These are phyloP conservation scores for Enterospora canceri DNA, from an alignment of 371 early-diverging fungal genomes.

Conservation along the genomic window DNA sequence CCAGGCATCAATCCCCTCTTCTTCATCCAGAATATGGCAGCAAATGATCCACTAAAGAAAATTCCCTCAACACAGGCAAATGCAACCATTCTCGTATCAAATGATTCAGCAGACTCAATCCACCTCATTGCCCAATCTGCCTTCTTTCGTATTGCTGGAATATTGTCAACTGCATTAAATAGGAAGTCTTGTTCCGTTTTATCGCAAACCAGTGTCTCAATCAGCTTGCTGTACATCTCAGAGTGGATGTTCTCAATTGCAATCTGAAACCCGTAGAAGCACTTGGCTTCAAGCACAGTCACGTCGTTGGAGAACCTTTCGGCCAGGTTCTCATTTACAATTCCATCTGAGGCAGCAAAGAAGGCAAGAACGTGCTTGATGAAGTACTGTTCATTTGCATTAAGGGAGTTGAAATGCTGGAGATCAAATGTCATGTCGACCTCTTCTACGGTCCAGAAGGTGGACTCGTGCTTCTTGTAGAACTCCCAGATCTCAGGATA, in stretches of 20 bases:
- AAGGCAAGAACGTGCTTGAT: conserved; percentile 91
- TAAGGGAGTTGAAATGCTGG: conserved; percentile 76
- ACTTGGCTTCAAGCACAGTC: conserved; percentile 87
- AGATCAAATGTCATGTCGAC: conserved; percentile 86
- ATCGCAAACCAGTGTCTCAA: conserved; percentile 93
- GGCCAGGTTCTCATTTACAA: conserved; percentile 93
- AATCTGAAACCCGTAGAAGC: conserved; percentile 98
- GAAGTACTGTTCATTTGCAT: conserved; percentile 79
- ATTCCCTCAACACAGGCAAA: conserved; percentile 99
- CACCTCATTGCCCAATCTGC: conserved; percentile 95
- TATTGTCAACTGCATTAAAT: conserved; percentile 86
- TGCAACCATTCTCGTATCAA: conserved; percentile 84
- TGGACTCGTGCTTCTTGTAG: conserved; percentile 96
- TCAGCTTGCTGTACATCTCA: conserved; percentile 91
- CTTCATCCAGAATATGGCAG: conserved; percentile 98
- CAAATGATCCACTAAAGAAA: conserved; percentile 94
- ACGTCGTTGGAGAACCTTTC: conserved; percentile 89
- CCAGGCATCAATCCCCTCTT: conserved; percentile 98
- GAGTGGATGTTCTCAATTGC: conserved; percentile 99
- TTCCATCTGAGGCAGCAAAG: conserved; percentile 98
- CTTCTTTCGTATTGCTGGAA: conserved; percentile 86
- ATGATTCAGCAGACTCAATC: conserved; percentile 74
- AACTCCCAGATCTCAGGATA: conserved; percentile 71
- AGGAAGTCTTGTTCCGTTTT: conserved; percentile 68
- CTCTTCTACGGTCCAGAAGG: conserved; percentile 98